Conservation (phyloP, 2,329 filamentous ascomycete genomes). For the Curvularia sp. region DNA sequence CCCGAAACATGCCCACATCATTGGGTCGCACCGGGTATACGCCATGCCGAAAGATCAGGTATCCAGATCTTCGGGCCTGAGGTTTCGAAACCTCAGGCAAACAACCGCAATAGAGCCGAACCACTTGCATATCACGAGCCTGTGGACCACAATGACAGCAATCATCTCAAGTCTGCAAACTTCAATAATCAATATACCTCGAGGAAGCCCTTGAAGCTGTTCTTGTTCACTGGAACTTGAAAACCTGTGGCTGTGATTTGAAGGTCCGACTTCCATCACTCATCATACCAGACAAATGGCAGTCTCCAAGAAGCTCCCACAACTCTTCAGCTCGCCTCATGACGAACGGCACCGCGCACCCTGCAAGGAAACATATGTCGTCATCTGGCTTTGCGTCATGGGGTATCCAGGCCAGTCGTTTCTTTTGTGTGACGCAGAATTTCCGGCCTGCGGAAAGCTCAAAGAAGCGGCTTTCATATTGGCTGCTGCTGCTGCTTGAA, state of each 20-base stretch:
- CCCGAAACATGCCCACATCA: constrained; percentile 12
- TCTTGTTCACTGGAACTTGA: neutral
- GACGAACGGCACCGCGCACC: constrained; percentile 20
- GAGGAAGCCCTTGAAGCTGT: neutral
- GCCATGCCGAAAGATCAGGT: constrained; percentile 7
- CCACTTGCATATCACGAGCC: neutral
- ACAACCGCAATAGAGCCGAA: constrained; percentile 2
- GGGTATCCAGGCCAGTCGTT: constrained; percentile 16
- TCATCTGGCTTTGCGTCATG: constrained; percentile 11
- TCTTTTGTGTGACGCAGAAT: constrained; percentile 9
- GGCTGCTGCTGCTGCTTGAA: neutral
- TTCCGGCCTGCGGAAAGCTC: constrained; percentile 1
- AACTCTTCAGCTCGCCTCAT: constrained; percentile 8
- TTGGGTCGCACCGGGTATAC: neutral
- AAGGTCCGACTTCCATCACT: neutral
- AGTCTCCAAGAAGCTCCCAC: constrained; percentile 15
- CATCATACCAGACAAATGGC: constrained; percentile 31
- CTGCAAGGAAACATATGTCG: constrained; percentile 20
- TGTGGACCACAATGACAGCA: neutral
- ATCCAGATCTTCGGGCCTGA: constrained; percentile 22
- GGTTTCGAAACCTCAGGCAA: constrained; percentile 33
- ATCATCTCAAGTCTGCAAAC: neutral
- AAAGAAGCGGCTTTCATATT: neutral
- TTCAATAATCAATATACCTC: neutral
- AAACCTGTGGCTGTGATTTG: neutral